Conservation (phyloP, 768 basidiomycete species). For the Daedaleopsis sinensis region DNA sequence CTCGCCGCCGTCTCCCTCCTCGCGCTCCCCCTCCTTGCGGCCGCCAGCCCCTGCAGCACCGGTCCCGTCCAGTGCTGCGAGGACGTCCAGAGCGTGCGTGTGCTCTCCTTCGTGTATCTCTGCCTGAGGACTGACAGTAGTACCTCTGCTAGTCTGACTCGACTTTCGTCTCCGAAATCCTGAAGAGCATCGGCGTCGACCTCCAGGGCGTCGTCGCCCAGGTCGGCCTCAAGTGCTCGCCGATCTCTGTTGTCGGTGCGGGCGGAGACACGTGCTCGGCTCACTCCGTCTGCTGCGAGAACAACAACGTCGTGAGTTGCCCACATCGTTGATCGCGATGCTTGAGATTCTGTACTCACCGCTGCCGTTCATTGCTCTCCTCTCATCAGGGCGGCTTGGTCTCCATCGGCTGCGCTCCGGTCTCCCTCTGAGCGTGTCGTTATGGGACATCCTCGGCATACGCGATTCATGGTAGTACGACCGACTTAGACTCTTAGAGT, state of each 20-base stretch:
- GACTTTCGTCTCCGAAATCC: slow-evolving; percentile 6
- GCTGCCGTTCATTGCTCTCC: too few relatives aligned
- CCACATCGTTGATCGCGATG: neutral
- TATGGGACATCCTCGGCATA: too few relatives aligned
- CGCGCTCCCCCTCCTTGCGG: slow-evolving; percentile 21
- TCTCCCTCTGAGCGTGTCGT: slow-evolving; percentile 7
- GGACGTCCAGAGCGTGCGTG: slow-evolving; percentile 11
- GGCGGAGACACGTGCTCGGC: slow-evolving; percentile 13
- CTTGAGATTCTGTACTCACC: neutral
- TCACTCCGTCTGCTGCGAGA: slow-evolving; percentile 19
- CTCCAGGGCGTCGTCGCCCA: slow-evolving; percentile 4
- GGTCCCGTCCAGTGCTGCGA: slow-evolving; percentile 21
- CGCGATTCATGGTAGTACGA: too few relatives aligned
- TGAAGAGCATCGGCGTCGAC: slow-evolving; percentile 13
- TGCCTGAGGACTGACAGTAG: neutral
- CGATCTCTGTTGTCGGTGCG: slow-evolving; percentile 17
- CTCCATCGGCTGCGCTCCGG: slow-evolving; percentile 21
- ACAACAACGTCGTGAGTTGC: slow-evolving; percentile 21
- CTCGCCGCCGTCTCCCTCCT: slow-evolving; percentile 16
- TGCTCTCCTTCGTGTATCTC: neutral
- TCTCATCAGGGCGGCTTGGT: slow-evolving; percentile 7
- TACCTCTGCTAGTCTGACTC: neutral
- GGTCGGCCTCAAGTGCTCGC: slow-evolving; percentile 17
- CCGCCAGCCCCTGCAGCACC: slow-evolving; percentile 18
- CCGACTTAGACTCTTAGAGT: too few relatives aligned